These are phyloP conservation scores for Colletotrichum higginsianum DNA, from an alignment of 2,329 filamentous ascomycete genomes.

Conservation along the genomic window DNA sequence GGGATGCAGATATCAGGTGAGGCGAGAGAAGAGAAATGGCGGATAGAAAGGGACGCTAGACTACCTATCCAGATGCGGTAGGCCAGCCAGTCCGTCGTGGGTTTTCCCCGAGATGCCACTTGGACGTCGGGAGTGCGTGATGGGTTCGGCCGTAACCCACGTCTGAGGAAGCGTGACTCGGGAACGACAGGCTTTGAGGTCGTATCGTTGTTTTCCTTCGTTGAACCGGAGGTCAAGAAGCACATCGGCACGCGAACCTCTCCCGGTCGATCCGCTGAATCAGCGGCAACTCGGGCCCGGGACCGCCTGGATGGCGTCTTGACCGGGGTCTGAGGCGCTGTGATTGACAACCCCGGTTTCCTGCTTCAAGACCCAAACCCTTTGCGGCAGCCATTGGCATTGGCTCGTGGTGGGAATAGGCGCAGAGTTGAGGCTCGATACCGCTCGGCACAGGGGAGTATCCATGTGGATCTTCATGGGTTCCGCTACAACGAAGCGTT, in stretches of 20 bases:
- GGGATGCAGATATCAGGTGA: too few species aligned
- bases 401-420: not conserved
- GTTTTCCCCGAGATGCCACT: too few species aligned
- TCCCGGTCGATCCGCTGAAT: constrained; percentile 28
- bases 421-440: not conserved
- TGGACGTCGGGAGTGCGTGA: too few species aligned
- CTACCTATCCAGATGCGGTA: too few species aligned
- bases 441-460: constrained; percentile 5
- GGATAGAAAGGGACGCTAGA: too few species aligned
- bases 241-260: not conserved
- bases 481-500: not conserved
- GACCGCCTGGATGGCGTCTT: constrained; percentile 1
- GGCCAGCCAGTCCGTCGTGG: too few species aligned
- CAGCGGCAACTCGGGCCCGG: constrained; percentile 7
- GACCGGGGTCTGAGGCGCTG: constrained; percentile 13
- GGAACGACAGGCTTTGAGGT: not conserved
- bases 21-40: too few species aligned
- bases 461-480: constrained; percentile 1
- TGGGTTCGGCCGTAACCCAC: not conserved
- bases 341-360: not conserved
- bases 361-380: not conserved
- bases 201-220: not conserved
- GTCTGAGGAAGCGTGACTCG: not conserved
- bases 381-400: not conserved
- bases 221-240: not conserved